Conservation (phyloP, 2,329 filamentous ascomycete genomes). For the Leptographium flavum region DNA sequence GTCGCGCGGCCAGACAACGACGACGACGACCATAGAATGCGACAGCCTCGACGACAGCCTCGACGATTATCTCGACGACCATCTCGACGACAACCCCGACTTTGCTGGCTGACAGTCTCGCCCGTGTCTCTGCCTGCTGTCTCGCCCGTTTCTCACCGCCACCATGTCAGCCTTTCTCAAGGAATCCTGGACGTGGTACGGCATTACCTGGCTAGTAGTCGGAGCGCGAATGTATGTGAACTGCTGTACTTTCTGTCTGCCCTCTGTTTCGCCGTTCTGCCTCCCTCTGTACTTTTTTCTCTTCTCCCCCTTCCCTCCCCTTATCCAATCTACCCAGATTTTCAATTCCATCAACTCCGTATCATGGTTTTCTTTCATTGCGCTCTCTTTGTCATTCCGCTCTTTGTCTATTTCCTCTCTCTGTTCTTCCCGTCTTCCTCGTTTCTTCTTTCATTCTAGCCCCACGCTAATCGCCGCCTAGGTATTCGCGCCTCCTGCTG, state of each 20-base stretch:
- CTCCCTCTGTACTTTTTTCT: not conserved
- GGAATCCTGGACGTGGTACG: conserved; percentile 6
- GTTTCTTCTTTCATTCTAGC: not conserved
- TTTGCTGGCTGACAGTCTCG: not conserved
- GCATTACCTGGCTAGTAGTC: conserved; percentile 1
- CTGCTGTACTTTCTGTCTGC: not conserved
- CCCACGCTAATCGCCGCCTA: not conserved
- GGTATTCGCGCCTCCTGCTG: conserved; percentile 1
- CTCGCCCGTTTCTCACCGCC: not conserved
- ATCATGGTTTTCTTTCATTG: not conserved
- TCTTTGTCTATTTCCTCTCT: not conserved
- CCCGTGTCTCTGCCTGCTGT: no score
- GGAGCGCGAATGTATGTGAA: not conserved
- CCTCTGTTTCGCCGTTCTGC: not conserved
- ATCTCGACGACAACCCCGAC: not conserved
- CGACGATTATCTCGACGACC: no score
- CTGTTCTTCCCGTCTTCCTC: not conserved
- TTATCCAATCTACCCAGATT: no score
- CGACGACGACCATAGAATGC: not conserved
- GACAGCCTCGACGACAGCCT: not conserved
- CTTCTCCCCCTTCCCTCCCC: not conserved
- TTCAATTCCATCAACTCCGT: no score
- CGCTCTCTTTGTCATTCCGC: not conserved
- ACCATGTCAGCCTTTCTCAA: not conserved
- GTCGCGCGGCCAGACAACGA: no score